Base-by-base conservation (phyloP, 768 basidiomycete species). In the Multifurca ochricompacta region DNA sequence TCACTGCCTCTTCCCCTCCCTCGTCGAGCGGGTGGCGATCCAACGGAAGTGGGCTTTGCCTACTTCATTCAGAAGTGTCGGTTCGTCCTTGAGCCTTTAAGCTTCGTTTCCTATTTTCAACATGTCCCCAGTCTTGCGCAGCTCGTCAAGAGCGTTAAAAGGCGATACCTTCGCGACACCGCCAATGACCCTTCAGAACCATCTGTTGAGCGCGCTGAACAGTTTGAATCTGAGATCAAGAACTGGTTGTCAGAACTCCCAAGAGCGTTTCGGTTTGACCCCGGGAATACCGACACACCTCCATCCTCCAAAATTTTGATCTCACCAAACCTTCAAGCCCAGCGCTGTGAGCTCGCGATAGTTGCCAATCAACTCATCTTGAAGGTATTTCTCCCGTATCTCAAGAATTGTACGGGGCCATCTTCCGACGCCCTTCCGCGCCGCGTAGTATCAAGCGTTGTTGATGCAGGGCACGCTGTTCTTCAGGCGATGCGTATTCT, bases 351-450 rank as follows among this genome's bases (percentile, higher is more conserved):
- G 59, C 68, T 88, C 45, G 74, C 75, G 1, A 75, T 85, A 40
- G 71, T 78, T 47, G 80, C 81, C 4, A 75, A 86, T 59, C 68
- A 79, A 35, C 64, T 89, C 48, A 71, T 85, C 50, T 68, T 87
- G 58, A 80, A 79, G 66, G 70, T 79, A 6, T 88, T 83, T 64
- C 64, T 80, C n/a, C 87, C 87, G 0, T 85, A 87, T 67, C 67
- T 87, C 56, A 67, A 66, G 59, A 59, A 62, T 37, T 57, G 42
- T 62, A 63, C 55, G 32, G 57, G 34, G 47, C 63, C 51, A 48
- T 64, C 49, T 51, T 60, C 62, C 56, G 53, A 68, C 48, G 63
- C 68, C 51, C 64, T 72, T 10, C 70, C 73, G 50, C 75, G 75
- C 52, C 79, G 81, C 54, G 82, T 81, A 1, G 73, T 76, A 13